Base-by-base conservation (phyloP, 2,329 filamentous ascomycete genomes). In the Zarea fungicola region DNA sequence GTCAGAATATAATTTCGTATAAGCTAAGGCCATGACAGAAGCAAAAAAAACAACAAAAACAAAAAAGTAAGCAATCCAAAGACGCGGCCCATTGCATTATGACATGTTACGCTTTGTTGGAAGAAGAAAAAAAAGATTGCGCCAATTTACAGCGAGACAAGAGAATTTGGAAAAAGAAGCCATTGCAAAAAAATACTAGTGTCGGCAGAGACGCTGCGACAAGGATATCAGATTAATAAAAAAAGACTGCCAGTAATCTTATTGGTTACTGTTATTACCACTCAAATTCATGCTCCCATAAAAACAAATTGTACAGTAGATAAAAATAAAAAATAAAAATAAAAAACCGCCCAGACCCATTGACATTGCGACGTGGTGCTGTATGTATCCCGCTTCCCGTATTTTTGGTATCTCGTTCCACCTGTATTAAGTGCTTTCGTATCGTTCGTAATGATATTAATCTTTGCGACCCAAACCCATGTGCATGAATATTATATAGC, bases 401-500 rank as follows among this genome's bases (percentile, higher is more conserved):
- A 25, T 41, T 13, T 34, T 32, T 49, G 40, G 34, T 44, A 37
- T 43, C 31, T 37, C 47, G 11, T 43, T 41, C 32, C 7, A 34
- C 43, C 43, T n/a, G 25, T 39, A 45, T 45, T 47, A 49, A 37
- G 46, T 49, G 46, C 39, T n/a, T 49, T 49, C 46, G 36, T 49
- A 32, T 49, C 49, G 50, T 52, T 50, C 56, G 54, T 55, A 54
- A 53, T 55, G 48, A 54, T 60, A 50, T 52, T 57, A 52, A 54
- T 61, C 60, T 55, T 61, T 46, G 40, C 44, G 26, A 45, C 52
- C 46, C 54, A 52, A 55, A 44, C 31, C 41, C 50, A 46, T 52
- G 48, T 49, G 22, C 54, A 51, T 48, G 48, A 45, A 22, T 51
- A 36, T 49, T 48, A 42, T 54, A 31, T 36, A 51, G 45, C 42